Evolutionary conservation across 495 filamentous ascomycete genomes (phyloP), one percentile per base, ranked within the genome.

Genomic region (Penicillium cataractarum): DNA sequence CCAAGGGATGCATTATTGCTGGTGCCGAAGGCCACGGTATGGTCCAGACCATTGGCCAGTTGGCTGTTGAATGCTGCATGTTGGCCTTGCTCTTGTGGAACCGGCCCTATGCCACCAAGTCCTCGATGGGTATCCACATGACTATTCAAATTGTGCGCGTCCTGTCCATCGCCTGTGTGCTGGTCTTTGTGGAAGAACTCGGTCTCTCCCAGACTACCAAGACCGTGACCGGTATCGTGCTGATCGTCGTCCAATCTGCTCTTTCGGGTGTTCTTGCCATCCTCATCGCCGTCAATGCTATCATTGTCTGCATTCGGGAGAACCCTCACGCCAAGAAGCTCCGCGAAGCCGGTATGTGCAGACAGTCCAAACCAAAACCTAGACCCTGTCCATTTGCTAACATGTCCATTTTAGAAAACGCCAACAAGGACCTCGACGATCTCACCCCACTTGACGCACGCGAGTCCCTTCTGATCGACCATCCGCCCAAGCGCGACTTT

Each of bases 71-170:
- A 74, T 81, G 83, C 32, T 68, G 93, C 31, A 87, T 89, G 72
- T 67, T 90, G 59, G 73, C 82, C 39, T 77, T 99, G 7, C 78
- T 99, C 26, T 64, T 95, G 39, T 97, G 92, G 91, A 86, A 85
- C 61, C 86, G 92, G 26, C 95, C 95, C 9, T 99, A 91, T 68
- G 90, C 92, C 67, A 86, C 89, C 55, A 91, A 88, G 71, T 89
- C 91, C 8, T 88, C 91, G 57, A 94, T 94, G 76, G 87, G 95
- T 73, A 91, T 99, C 85, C 97, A 98, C 78, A 92, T 95, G 66
- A 82, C 88, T 66, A 97, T 99, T 69, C 92, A 96, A 71, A 83
- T 93, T 49, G 93, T 97, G n/a, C 88, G 95, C n/a, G 92, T 96
- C 7, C 78, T 97, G 44, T 97, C 94, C 1, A 89, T 96, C 31